Conservation (phyloP, 2,329 filamentous ascomycete species). For the Macrophomina tecta region DNA sequence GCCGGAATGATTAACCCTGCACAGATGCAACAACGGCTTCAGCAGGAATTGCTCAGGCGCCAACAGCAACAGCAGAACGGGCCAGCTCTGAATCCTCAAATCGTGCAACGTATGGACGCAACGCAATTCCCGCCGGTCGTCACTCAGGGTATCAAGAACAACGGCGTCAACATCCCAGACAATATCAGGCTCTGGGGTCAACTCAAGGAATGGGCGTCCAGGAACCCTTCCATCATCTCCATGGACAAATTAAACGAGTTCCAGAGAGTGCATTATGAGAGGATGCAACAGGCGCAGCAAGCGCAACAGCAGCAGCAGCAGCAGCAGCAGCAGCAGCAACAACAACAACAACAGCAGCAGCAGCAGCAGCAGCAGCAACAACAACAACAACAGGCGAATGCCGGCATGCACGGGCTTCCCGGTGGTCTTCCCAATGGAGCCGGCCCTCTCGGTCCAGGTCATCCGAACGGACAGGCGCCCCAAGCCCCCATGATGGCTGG, state of each 20-base stretch:
- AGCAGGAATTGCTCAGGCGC: constrained; percentile 21
- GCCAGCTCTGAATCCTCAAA: constrained; percentile 37
- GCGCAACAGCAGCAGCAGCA: constrained; percentile 38
- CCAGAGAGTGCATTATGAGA: constrained; percentile 52
- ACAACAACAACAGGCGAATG: constrained; percentile 30
- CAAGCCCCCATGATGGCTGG: constrained; percentile 49
- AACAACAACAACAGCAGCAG: constrained; percentile 31
- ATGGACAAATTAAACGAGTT: constrained; percentile 44
- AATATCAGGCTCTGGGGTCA: constrained; percentile 62
- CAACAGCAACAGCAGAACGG: constrained; percentile 37
- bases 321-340: constrained; percentile 25
- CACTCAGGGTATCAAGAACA: constrained; percentile 30
- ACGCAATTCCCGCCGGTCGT: constrained; percentile 39
- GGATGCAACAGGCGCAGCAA: constrained; percentile 41
- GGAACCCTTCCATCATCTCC: constrained; percentile 39
- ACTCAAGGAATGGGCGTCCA: constrained; percentile 57
- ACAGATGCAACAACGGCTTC: constrained; percentile 30
- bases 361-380: constrained; percentile 32
- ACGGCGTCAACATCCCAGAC: constrained; percentile 48
- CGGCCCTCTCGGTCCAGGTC: constrained; percentile 22
- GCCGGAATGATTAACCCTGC: constrained; percentile 14
- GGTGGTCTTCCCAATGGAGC: constrained; percentile 20
- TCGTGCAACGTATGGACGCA: constrained; percentile 41
- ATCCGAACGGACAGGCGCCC: constrained; percentile 41
- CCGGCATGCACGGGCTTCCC: constrained; percentile 14